Evolutionary conservation across 202 grass and related monocot genomes (phyloP).

Genomic region (Saccharum hybrid): DNA sequence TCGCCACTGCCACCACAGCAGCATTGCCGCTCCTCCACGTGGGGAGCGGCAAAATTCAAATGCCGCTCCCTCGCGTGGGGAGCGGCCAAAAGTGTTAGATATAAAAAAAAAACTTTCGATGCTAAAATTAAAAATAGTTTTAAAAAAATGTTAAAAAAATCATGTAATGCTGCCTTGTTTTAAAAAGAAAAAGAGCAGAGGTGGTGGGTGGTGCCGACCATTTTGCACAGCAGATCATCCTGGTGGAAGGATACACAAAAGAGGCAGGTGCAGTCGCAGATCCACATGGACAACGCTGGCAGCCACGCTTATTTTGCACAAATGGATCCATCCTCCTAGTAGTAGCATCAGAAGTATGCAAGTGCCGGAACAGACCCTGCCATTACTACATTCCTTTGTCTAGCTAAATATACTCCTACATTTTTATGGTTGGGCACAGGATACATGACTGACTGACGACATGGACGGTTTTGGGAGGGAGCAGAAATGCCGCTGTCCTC

Average conservation of each 20-base stretch:
- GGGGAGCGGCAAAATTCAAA: no score
- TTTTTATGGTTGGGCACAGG: no score
- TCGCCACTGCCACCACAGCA: no score
- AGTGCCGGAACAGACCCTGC: not conserved
- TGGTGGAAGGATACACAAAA: not conserved
- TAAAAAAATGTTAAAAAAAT: no score
- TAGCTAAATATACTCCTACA: not conserved
- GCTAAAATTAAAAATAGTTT: no score
- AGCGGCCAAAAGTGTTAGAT: no score
- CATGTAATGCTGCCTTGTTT: not conserved
- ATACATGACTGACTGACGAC: no score
- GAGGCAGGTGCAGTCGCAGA: not conserved
- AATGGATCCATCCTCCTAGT: not conserved
- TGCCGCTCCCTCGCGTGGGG: no score
- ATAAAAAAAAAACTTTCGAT: no score
- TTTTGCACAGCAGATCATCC: not conserved
- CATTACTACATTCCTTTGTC: not conserved
- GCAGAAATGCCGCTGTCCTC: no score
- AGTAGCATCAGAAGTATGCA: not conserved
- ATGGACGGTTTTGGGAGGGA: no score
- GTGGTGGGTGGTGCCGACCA: not conserved
- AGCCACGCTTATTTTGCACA: not conserved
- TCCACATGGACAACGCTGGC: not conserved
- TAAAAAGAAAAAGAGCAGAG: not conserved
- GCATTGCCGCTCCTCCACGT: no score